Base-by-base conservation (phyloP, 805 yeast genomes). In the Danielia reshetovae region DNA sequence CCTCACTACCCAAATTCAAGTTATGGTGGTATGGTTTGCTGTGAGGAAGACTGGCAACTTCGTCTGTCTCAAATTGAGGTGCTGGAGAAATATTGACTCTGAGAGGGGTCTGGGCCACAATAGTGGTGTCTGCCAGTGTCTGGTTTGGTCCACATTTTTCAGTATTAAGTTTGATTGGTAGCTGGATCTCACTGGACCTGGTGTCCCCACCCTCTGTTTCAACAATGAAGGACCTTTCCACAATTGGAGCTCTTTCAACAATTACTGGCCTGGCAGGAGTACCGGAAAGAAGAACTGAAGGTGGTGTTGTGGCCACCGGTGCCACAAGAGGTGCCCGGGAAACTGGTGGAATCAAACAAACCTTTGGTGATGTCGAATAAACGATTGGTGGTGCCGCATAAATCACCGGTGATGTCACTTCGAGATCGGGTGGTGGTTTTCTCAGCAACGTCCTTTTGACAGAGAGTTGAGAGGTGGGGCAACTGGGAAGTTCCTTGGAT, bases 1-100 rank as follows among this genome's bases (percentile, higher is more conserved):
- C 19, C 5, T 29, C 39, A 8, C 53, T 51, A 29, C 43, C 41
- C 24, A 45, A 38, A 39, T 43, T 39, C 32, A 53, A 41, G 16
- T 38, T 32, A 17, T 38, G 47, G 13, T 36, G 42, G 17, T 34
- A 30, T 3, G 45, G 29, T 8, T 32, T 13, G 15, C 48, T 36
- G n/a, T 36, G 35, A 5, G 41, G 38, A 5, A 26, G 16, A 6
- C 18, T 26, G 6, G 13, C 22, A 19, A 9, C 7, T 7, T 7
- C 9, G 9, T 7, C 22, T 7, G 22, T 19, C 7, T 7, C 9
- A 7, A 9, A 19, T 7, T 7, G 22, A 7, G 22, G 22, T 7
- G 22, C 9, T 19, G 22, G 7, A 9, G 22, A 7, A 19, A 19
- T 19, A n/a, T n/a, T n/a, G 7, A 19, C 22, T 9, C 9, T 19